Conservation (phyloP, 306 rosid genomes). For the Cucurbita moschata region DNA sequence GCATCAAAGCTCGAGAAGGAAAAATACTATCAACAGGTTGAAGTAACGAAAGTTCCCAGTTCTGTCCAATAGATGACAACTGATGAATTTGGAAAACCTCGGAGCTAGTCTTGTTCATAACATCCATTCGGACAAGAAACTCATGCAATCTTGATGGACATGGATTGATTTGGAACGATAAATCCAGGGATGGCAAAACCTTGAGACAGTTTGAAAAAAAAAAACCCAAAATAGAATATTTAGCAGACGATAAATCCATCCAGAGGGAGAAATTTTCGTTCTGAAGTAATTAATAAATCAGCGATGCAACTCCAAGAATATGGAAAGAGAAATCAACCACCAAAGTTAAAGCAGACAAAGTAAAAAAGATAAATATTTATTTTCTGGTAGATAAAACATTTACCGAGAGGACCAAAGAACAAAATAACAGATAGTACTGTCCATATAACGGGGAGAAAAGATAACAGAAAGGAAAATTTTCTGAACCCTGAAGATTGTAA, state of each 20-base stretch:
- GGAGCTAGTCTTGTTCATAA: conserved; percentile 58
- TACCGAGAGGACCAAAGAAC: neutral
- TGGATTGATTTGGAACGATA: conserved; percentile 75
- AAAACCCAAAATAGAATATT: neutral
- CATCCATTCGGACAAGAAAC: conserved; percentile 84
- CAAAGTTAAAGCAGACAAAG: neutral
- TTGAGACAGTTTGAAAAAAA: conserved; percentile 7
- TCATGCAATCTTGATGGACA: conserved; percentile 72
- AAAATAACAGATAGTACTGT: neutral
- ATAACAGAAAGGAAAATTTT: neutral
- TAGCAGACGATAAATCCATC: neutral
- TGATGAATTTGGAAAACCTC: conserved; percentile 70
- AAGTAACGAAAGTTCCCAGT: conserved; percentile 74
- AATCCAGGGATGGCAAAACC: conserved; percentile 82
- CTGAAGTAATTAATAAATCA: neutral
- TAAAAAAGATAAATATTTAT: neutral
- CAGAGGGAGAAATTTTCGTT: neutral
- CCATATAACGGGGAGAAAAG: neutral
- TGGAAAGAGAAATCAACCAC: neutral
- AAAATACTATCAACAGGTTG: conserved; percentile 57
- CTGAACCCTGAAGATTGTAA: neutral
- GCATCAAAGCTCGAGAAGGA: conserved; percentile 56
- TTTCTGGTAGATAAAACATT: neutral
- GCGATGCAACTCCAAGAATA: neutral
- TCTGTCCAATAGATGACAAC: conserved; percentile 56